Base-by-base conservation (phyloP, 495 filamentous ascomycete genomes). In the Xylaria flabelliformis region DNA sequence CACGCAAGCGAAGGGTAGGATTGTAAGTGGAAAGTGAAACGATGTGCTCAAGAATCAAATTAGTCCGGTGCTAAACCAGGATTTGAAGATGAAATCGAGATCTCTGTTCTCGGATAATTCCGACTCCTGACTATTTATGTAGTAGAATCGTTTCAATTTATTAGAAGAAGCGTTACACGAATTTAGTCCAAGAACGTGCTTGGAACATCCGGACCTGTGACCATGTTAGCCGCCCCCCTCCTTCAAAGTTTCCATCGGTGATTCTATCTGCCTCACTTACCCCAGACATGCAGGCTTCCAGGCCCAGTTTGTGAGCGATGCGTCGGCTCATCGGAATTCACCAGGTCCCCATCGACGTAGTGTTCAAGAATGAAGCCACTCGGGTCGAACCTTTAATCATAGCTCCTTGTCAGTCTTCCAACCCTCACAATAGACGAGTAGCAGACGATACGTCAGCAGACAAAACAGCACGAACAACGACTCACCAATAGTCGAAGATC, bases 401-500 rank as follows among this genome's bases (percentile, higher is more conserved):
- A 21, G 2, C 8, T 21, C 32, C 6, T 7, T 0, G 19, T 61
- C 17, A 61, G 58, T 21, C 17, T n/a, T n/a, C n/a, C n/a, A n/a
- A n/a, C n/a, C n/a, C n/a, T n/a, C n/a, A n/a, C n/a, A n/a, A n/a
- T n/a, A n/a, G n/a, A n/a, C n/a, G n/a, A n/a, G n/a, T n/a, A n/a
- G 24, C n/a, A 5, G 17, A 9, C 32, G 0, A 12, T 32, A 10
- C 42, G 2, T 0, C 21, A 19, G 58, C 29, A 32, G 17, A 55
- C 6, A 55, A 36, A 48, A 36, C 0, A 34, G 19, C 3, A 21
- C 5, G 24, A 68, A 9, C 2, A 2, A 0, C 13, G 5, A 7
- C 82, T 26, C 79, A 87, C 87, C 92, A 89, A 81, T 94, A 92
- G 77, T 94, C 92, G 62, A 95, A 86, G 51, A 90, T 84, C 77